Evolutionary conservation across 2,329 filamentous ascomycete genomes (phyloP).

Genomic region (Colletotrichum gloeosporioides): DNA sequence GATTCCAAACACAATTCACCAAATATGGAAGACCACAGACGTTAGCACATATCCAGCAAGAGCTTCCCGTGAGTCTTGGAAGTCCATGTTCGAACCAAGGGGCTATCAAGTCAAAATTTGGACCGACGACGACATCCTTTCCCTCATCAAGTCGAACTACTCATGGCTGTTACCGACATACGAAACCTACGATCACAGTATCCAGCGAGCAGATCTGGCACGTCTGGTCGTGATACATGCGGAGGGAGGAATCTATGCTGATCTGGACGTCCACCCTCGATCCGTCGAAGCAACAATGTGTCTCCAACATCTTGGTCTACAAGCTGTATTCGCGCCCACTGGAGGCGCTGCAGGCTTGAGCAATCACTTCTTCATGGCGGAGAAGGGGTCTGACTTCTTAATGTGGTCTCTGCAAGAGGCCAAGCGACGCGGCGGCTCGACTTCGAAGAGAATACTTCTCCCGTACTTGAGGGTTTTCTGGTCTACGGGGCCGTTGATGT

Average conservation of each 20-base stretch:
- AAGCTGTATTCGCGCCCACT: slow-evolving; percentile 22
- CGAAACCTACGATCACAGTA: slow-evolving; percentile 25
- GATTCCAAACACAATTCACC: slow-evolving; percentile 25
- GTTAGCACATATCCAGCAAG: slow-evolving; percentile 21
- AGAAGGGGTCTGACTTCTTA: slow-evolving; percentile 21
- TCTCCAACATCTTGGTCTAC: slow-evolving; percentile 13
- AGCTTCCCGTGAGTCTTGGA: slow-evolving; percentile 22
- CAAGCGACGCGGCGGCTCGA: slow-evolving; percentile 22
- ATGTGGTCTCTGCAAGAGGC: slow-evolving; percentile 26
- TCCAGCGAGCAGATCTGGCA: slow-evolving; percentile 28
- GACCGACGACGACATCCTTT: slow-evolving; percentile 26
- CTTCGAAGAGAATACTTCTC: slow-evolving; percentile 19
- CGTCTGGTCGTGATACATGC: slow-evolving; percentile 26
- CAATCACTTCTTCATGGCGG: slow-evolving; percentile 31
- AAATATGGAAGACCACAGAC: slow-evolving; percentile 27
- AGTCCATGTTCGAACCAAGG: slow-evolving; percentile 11
- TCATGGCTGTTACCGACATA: slow-evolving; percentile 27
- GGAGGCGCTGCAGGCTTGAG: slow-evolving; percentile 19
- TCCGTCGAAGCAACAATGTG: slow-evolving; percentile 17
- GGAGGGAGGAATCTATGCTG: slow-evolving; percentile 28
- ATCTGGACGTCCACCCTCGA: slow-evolving; percentile 26
- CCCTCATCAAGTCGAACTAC: slow-evolving; percentile 23
- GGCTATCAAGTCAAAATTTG: slow-evolving; percentile 28
- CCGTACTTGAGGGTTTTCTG: slow-evolving; percentile 30
- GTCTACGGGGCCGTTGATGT: slow-evolving; percentile 30